These are phyloP conservation scores for Lophiotrema nucula DNA, from an alignment of 495 filamentous ascomycete genomes.

Conservation along the genomic window DNA sequence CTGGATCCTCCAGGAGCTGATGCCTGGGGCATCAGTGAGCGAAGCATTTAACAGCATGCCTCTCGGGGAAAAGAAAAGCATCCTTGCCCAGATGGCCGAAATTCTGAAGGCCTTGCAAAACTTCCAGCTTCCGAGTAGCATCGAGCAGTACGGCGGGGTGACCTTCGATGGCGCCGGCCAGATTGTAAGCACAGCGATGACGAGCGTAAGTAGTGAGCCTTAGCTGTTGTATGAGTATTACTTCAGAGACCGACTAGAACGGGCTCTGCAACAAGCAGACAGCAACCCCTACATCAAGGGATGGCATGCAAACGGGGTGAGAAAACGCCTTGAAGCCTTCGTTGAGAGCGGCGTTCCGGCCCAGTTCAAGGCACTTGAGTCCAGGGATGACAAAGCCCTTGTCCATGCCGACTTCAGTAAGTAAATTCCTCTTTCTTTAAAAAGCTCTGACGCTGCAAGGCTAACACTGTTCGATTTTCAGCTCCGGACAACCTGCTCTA, in stretches of 20 bases:
- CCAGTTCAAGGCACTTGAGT: slow-evolving; percentile 31
- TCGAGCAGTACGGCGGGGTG: slow-evolving; percentile 34
- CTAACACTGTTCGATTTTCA: slow-evolving; percentile 17
- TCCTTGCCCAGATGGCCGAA: slow-evolving; percentile 33
- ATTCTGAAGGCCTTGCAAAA: slow-evolving; percentile 36
- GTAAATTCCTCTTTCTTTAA: slow-evolving; percentile 5
- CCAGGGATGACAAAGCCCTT: background rate
- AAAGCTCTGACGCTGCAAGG: background rate
- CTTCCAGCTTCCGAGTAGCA: slow-evolving; percentile 35
- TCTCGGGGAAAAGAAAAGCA: slow-evolving; percentile 25
- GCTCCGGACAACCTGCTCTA: slow-evolving; percentile 34
- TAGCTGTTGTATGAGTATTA: slow-evolving; percentile 31
- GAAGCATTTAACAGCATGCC: slow-evolving; percentile 24
- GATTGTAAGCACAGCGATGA: slow-evolving; percentile 36
- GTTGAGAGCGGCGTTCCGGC: slow-evolving; percentile 35
- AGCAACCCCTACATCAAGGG: slow-evolving; percentile 34
- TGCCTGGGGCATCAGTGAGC: slow-evolving; percentile 26
- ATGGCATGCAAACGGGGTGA: slow-evolving; percentile 34
- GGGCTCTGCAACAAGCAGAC: slow-evolving; percentile 26
- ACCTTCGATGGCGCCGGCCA: slow-evolving; percentile 36
- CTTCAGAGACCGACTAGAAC: slow-evolving; percentile 26
- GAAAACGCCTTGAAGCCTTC: slow-evolving; percentile 35
- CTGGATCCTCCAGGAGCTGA: slow-evolving; percentile 40
- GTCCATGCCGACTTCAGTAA: slow-evolving; percentile 12
- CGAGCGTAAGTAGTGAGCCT: slow-evolving; percentile 32